Evolutionary conservation across 2,329 filamentous ascomycete genomes (phyloP).

Genomic region (Thielaviopsis ethacetica): DNA sequence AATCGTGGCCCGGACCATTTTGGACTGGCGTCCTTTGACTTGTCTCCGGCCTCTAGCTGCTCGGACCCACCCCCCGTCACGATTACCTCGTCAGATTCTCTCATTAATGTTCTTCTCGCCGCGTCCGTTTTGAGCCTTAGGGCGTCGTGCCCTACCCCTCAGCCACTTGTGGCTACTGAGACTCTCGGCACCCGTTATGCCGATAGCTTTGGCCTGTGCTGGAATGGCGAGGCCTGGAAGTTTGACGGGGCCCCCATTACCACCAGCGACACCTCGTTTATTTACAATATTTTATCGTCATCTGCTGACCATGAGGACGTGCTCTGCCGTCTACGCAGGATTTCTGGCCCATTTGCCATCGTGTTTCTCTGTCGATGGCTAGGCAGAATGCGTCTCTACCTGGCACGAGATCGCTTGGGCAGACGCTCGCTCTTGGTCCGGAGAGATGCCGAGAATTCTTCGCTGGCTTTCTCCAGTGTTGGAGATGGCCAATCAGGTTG

Average conservation of each 20-base stretch:
- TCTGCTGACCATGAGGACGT: conserved; percentile 21
- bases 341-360: conserved; percentile 80
- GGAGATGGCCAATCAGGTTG: conserved; percentile 42
- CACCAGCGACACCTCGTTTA: conserved; percentile 61
- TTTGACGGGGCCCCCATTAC: conserved; percentile 39
- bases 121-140: neutral
- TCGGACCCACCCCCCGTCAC: neutral
- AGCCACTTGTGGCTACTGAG: neutral
- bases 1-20: conserved; percentile 4
- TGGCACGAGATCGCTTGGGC: conserved; percentile 74
- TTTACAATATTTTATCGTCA: conserved; percentile 42
- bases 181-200: neutral
- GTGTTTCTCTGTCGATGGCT: conserved; percentile 53
- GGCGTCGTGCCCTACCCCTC: neutral
- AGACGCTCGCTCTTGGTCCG: conserved; percentile 62
- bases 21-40: neutral
- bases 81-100: neutral
- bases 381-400: conserved; percentile 46
- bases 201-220: conserved; percentile 48
- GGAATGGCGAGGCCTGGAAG: conserved; percentile 95
- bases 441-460: conserved; percentile 27
- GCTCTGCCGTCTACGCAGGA: conserved; percentile 36
- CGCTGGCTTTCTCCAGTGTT: conserved; percentile 47
- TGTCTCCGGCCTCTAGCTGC: neutral
- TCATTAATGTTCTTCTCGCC: neutral